Percentiles rank a stretch among this genome's conserved stretches.
Conservation (phyloP, 306 rosid genomes). For the Gillenia trifoliata region DNA sequence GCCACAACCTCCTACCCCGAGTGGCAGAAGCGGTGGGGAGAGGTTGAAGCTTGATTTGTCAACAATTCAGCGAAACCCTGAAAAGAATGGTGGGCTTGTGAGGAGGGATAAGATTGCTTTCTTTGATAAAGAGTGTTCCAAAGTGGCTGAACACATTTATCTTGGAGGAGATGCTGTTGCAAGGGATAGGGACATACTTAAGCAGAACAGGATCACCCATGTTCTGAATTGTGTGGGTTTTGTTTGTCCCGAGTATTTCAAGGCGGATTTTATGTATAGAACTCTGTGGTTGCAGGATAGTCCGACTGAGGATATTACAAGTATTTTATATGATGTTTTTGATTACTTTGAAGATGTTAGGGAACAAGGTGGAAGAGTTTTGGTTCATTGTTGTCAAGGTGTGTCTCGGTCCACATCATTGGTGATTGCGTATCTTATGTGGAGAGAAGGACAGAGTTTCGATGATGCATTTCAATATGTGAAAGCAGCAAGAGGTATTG, state of each 20-base stretch:
- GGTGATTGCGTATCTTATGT: slow-evolving; percentile 97
- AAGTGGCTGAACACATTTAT: slow-evolving; percentile 89
- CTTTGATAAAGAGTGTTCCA: slow-evolving; percentile 94
- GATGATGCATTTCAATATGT: slow-evolving; percentile 99
- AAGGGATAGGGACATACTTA: slow-evolving; percentile 76
- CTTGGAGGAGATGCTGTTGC: slow-evolving; percentile 99
- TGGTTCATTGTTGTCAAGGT: slow-evolving; percentile 99
- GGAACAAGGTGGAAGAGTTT: slow-evolving; percentile 83
- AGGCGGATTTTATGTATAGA: slow-evolving; percentile 81
- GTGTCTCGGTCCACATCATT: slow-evolving; percentile 95
- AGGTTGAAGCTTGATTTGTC: slow-evolving; percentile 96
- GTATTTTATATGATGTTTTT: slow-evolving; percentile 89
- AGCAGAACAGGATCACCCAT: slow-evolving; percentile 85
- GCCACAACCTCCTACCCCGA: slow-evolving; percentile 91
- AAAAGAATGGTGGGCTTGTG: slow-evolving; percentile 80
- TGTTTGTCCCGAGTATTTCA: slow-evolving; percentile 94
- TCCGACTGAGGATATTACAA: slow-evolving; percentile 95
- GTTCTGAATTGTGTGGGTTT: slow-evolving; percentile 94
- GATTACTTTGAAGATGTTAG: slow-evolving; percentile 99
- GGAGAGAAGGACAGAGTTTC: slow-evolving; percentile 99
- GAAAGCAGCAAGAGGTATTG: slow-evolving; percentile 97
- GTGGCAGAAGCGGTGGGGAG: slow-evolving; percentile 76
- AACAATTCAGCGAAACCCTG: slow-evolving; percentile 74
- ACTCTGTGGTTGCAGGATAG: slow-evolving; percentile 98
- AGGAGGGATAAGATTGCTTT: slow-evolving; percentile 97